Percentiles rank a stretch among this genome's conserved stretches.
These are phyloP conservation scores for Haematococcus sp. DNA, from an alignment of 139 green algal genomes.

Conservation along the genomic window DNA sequence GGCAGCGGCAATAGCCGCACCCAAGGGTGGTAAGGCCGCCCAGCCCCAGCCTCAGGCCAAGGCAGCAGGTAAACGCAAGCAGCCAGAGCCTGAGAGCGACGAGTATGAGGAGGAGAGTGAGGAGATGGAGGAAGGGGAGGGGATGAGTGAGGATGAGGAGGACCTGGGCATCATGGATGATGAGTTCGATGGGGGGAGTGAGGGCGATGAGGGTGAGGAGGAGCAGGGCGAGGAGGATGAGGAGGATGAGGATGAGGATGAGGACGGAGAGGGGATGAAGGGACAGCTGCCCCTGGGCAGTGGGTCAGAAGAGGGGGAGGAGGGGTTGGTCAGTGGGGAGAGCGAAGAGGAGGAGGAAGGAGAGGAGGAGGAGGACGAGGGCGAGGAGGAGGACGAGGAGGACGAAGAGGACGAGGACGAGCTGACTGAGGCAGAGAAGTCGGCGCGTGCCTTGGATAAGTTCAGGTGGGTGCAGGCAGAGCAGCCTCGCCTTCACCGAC, in stretches of 20 bases:
- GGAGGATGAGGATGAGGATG: not conserved
- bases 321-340: not conserved
- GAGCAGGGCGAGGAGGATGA: constrained; percentile 23
- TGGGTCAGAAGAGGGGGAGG: constrained; percentile 7
- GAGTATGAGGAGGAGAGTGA: not conserved
- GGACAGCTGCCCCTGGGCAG: not conserved
- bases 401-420: constrained; percentile 49
- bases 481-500: no score
- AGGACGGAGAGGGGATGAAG: constrained; percentile 5
- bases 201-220: constrained; percentile 15
- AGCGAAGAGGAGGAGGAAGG: constrained; percentile 10
- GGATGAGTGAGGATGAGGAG: not conserved
- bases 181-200: constrained; percentile 9
- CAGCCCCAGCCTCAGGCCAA: not conserved
- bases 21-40: not conserved
- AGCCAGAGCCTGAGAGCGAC: constrained; percentile 21
- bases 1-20: not conserved
- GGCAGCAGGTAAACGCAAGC: constrained; percentile 18
- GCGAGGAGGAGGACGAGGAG: constrained; percentile 30
- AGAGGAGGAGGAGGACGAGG: constrained; percentile 30
- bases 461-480: constrained; percentile 44
- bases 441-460: constrained; percentile 47
- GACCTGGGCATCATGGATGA: constrained; percentile 22
- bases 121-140: constrained; percentile 8
- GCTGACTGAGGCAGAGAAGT: constrained; percentile 58